Evolutionary conservation across 31 red algal species (phyloP).

Genomic region (Bonnemaisonia californica): DNA sequence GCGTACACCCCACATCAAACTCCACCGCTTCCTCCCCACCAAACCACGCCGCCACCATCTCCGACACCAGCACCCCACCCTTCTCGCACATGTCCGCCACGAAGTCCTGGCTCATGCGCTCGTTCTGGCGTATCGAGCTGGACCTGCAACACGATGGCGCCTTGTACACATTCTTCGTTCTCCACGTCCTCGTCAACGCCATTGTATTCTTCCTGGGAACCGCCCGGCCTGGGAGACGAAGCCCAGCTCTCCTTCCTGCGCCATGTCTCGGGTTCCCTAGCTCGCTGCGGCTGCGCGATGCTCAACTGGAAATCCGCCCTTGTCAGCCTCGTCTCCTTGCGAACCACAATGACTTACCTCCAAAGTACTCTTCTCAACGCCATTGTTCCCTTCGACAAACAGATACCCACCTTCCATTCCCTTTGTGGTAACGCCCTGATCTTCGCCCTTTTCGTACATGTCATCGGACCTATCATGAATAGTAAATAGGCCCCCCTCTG

Average conservation of each 20-base stretch:
- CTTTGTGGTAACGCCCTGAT: conserved; percentile 51
- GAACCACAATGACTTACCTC: conserved; percentile 63
- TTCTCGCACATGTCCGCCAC: conserved; percentile 15
- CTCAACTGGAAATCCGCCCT: conserved; percentile 75
- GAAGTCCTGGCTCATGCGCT: conserved; percentile 39
- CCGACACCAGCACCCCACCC: too few species aligned
- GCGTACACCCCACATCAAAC: too few species aligned
- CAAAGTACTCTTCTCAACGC: conserved; percentile 65
- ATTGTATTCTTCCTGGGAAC: conserved; percentile 74
- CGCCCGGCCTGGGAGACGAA: conserved; percentile 46
- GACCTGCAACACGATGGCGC: conserved; percentile 61
- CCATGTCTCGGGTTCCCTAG: conserved; percentile 17
- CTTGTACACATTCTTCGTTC: conserved; percentile 64
- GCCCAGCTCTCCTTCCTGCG: conserved; percentile 12
- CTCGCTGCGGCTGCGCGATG: conserved; percentile 65
- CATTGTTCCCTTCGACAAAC: conserved; percentile 74
- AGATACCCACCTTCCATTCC: conserved; percentile 77
- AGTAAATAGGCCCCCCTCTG: too few species aligned
- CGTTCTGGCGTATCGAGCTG: conserved; percentile 45
- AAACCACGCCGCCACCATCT: too few species aligned
- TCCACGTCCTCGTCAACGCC: conserved; percentile 69
- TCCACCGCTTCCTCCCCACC: too few species aligned
- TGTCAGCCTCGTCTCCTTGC: conserved; percentile 70
- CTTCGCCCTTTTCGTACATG: conserved; percentile 33
- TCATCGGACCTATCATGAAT: conserved; percentile 52